Evolutionary conservation across 2,329 filamentous ascomycete genomes (phyloP).

Genomic region (Chaetomium sp.): DNA sequence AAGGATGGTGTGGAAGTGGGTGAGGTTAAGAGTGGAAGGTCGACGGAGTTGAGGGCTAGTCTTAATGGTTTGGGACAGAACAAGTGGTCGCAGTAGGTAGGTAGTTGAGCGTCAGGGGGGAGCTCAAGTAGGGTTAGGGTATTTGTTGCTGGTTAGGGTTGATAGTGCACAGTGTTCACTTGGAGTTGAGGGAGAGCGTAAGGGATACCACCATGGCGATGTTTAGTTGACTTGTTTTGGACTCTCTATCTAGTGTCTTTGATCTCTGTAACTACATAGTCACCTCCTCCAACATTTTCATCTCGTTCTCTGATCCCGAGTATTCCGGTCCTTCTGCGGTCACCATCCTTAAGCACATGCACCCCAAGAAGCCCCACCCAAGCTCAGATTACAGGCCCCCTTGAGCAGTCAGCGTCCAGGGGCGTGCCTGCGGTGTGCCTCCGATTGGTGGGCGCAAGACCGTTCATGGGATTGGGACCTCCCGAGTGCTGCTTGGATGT

Average conservation of each 20-base stretch:
- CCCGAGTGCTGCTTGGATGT: conserved; percentile 24
- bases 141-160: neutral
- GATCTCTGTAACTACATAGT: neutral
- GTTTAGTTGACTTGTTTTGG: neutral
- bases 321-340: neutral
- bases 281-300: neutral
- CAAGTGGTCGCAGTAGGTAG: conserved; percentile 30
- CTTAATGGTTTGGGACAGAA: conserved; percentile 40
- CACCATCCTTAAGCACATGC: neutral
- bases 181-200: conserved; percentile 4
- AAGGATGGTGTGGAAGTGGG: conserved; percentile 11
- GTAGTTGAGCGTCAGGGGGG: neutral
- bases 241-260: neutral
- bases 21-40: conserved; percentile 23
- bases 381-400: conserved; percentile 5
- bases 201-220: conserved; percentile 13
- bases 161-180: neutral
- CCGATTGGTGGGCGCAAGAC: conserved; percentile 36
- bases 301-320: neutral
- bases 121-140: conserved; percentile 1
- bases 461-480: conserved; percentile 3
- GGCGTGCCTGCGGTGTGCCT: conserved; percentile 31
- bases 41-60: conserved; percentile 35
- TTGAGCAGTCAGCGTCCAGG: conserved; percentile 3
- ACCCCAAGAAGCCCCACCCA: neutral